These are phyloP conservation scores for Holtermanniella nyarrowii DNA, from an alignment of 768 basidiomycete genomes.

Conservation along the genomic window DNA sequence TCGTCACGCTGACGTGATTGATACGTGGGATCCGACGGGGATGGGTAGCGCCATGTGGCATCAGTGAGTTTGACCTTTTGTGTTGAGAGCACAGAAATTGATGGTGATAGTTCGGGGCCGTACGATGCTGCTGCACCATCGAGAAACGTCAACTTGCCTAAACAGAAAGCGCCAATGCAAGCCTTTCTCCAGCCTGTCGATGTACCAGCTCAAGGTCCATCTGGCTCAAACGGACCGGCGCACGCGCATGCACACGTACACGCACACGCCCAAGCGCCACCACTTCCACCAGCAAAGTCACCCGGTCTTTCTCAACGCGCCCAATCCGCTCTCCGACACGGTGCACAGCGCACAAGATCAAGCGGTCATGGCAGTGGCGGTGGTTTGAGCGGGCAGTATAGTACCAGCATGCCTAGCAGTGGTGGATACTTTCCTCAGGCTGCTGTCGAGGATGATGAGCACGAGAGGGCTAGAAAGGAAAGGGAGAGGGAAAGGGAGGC, in stretches of 20 bases:
- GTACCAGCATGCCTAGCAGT: constrained; percentile 35
- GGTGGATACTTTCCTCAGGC: constrained; percentile 36
- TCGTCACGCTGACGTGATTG: constrained; percentile 39
- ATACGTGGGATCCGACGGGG: constrained; percentile 41
- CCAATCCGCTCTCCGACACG: constrained; percentile 2
- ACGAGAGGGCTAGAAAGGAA: constrained; percentile 24
- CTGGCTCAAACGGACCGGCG: neutral
- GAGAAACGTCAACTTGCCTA: constrained; percentile 27
- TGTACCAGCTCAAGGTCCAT: neutral
- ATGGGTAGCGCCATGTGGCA: constrained; percentile 39
- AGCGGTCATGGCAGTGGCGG: constrained; percentile 28
- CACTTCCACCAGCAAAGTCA: neutral
- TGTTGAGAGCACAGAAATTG: neutral
- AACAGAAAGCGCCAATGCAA: constrained; percentile 33
- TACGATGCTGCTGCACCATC: constrained; percentile 40
- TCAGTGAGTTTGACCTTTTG: constrained; percentile 19
- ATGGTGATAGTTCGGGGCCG: constrained; percentile 25
- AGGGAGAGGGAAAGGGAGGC: constrained; percentile 30
- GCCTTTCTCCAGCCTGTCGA: constrained; percentile 17
- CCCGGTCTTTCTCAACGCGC: constrained; percentile 1
- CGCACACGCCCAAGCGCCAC: neutral
- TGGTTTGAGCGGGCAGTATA: constrained; percentile 37
- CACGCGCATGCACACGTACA: neutral
- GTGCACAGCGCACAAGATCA: constrained; percentile 7
- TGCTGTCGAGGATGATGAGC: constrained; percentile 18